These are phyloP conservation scores for Tetradesmus obliquus DNA, from an alignment of 139 green algal genomes.

Conservation along the genomic window DNA sequence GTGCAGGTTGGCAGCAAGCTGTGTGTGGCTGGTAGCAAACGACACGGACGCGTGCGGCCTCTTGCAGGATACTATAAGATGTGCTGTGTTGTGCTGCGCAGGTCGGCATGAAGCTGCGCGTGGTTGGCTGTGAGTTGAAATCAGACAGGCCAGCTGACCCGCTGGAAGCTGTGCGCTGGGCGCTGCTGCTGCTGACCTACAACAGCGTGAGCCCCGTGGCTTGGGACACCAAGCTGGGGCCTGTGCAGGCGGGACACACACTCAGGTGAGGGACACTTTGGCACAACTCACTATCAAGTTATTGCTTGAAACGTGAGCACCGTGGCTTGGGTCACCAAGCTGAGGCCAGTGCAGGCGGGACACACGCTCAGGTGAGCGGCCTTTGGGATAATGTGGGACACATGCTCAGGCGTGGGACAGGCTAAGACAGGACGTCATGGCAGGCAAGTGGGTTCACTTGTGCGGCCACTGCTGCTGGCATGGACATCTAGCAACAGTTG, in stretches of 20 bases:
- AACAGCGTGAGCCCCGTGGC: slow-evolving; percentile 54
- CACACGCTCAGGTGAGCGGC: slow-evolving; percentile 48
- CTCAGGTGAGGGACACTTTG: slow-evolving; percentile 29
- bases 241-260: slow-evolving; percentile 21
- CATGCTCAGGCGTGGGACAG: no score
- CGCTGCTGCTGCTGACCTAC: slow-evolving; percentile 50
- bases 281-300: no score
- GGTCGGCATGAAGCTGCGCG: slow-evolving; percentile 65
- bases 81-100: slow-evolving; percentile 28
- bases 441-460: no score
- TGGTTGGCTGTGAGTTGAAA: slow-evolving; percentile 57
- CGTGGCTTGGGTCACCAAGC: slow-evolving; percentile 45
- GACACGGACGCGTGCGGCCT: no score
- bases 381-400: no score
- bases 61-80: no score
- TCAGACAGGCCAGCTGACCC: slow-evolving; percentile 43
- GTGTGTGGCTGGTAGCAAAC: no score
- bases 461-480: no score
- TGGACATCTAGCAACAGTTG: no score
- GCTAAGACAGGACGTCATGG: no score
- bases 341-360: slow-evolving; percentile 38
- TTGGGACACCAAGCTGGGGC: slow-evolving; percentile 54
- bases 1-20: no score
- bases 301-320: no score
- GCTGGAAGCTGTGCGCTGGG: slow-evolving; percentile 52